A percentile compares a stretch with the other conserved stretches of the same genome.
phyloP scores from a whole-genome alignment of 1,139 yeast genomes.

The Kurtzmaniella natalensis region DNA sequence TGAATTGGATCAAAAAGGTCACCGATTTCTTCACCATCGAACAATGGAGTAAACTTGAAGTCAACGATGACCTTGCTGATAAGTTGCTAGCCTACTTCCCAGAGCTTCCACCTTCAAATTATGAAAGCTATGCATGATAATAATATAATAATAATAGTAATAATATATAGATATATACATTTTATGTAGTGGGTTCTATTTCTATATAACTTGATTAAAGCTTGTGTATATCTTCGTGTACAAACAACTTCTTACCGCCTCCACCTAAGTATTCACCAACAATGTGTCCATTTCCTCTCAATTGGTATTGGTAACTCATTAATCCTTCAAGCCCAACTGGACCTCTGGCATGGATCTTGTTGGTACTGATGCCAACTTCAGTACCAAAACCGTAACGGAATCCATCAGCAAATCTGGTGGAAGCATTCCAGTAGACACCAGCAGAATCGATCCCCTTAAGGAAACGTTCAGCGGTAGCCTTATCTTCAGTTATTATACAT shows the following conservation, averaged over 20 bases:
- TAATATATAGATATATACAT: neutral
- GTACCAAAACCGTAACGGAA: constrained; percentile 98
- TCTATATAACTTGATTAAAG: constrained; percentile 51
- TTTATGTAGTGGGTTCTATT: constrained; percentile 1
- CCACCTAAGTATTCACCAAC: constrained; percentile 91
- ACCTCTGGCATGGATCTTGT: constrained; percentile 96
- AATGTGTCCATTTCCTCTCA: constrained; percentile 87
- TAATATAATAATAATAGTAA: neutral
- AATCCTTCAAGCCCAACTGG: constrained; percentile 98
- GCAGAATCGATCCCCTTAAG: constrained; percentile 88
- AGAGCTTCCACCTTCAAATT: constrained; percentile 37
- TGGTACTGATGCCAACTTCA: constrained; percentile 96
- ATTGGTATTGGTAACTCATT: constrained; percentile 90
- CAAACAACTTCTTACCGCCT: constrained; percentile 80
- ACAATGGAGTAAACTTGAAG: constrained; percentile 52
- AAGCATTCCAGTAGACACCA: constrained; percentile 98
- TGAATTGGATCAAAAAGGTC: constrained; percentile 67
- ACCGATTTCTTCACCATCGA: constrained; percentile 59
- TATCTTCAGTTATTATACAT: constrained; percentile 74
- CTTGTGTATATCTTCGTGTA: constrained; percentile 59
- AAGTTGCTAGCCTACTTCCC: constrained; percentile 36
- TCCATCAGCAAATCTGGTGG: constrained; percentile 97
- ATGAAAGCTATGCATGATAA: constrained; percentile 12
- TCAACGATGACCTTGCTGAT: constrained; percentile 18
- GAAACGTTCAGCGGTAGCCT: constrained; percentile 67